Evolutionary conservation across 306 rosid genomes (phyloP).

Genomic region (Vicia faba): DNA sequence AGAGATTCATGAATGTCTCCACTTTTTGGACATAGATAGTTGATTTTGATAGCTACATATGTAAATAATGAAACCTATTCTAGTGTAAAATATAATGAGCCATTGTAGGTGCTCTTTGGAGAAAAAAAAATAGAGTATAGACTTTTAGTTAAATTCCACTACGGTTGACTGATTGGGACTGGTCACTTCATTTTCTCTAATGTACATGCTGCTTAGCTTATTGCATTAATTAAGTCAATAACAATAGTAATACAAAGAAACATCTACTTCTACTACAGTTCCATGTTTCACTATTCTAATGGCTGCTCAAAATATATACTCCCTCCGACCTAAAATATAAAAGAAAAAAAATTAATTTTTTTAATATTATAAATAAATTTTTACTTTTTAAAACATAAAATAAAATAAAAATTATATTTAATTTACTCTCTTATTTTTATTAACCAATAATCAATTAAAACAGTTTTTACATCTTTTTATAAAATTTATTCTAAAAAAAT

Average conservation of each 20-base stretch:
- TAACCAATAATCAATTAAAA: too few relatives aligned
- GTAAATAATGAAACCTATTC: neutral
- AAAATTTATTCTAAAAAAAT: too few relatives aligned
- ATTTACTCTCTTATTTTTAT: too few relatives aligned
- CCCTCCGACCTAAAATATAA: too few relatives aligned
- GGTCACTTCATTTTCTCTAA: slow-evolving; percentile 20
- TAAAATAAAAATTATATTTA: too few relatives aligned
- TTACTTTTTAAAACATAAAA: too few relatives aligned
- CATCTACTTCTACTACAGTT: slow-evolving; percentile 5
- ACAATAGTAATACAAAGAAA: neutral
- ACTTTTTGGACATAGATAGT: neutral
- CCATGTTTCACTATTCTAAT: slow-evolving; percentile 8
- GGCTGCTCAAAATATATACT: neutral
- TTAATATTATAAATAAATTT: too few relatives aligned
- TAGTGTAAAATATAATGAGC: neutral
- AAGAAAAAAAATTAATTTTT: too few relatives aligned
- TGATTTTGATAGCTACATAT: neutral
- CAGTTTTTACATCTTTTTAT: too few relatives aligned
- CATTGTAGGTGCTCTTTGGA: neutral
- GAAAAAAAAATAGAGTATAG: slow-evolving; percentile 23
- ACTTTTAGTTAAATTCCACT: slow-evolving; percentile 30
- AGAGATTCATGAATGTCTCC: slow-evolving; percentile 26
- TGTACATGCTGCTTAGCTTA: slow-evolving; percentile 7
- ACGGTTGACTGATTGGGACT: slow-evolving; percentile 29
- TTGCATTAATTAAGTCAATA: slow-evolving; percentile 20